A percentile compares a stretch with the other conserved stretches of the same genome.
phyloP scores from a whole-genome alignment of 2,329 filamentous ascomycete species.

The Emergomyces africanus region DNA sequence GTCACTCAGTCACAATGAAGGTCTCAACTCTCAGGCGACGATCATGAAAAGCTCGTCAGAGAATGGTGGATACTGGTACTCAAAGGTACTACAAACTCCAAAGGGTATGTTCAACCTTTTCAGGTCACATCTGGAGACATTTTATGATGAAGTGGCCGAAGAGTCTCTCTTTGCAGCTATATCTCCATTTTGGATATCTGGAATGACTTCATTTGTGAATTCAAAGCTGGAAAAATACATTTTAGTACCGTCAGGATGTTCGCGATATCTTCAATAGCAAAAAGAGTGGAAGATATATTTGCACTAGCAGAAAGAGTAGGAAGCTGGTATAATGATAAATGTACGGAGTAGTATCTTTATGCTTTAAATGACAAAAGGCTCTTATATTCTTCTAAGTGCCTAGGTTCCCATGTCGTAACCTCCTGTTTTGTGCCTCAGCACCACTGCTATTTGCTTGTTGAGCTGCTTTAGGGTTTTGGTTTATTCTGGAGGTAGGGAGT shows the following conservation, averaged over 20 bases:
- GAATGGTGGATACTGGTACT: constrained; percentile 7
- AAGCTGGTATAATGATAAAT: too few species aligned
- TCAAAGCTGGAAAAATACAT: constrained; percentile 1
- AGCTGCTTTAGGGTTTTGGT: background rate
- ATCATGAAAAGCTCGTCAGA: constrained; percentile 1
- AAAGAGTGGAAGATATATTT: background rate
- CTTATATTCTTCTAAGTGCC: background rate
- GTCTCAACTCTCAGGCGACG: background rate
- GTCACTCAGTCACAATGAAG: background rate
- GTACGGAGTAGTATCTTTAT: too few species aligned
- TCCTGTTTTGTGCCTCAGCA: background rate
- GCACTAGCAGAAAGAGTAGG: background rate
- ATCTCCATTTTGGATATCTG: constrained; percentile 6
- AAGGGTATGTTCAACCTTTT: constrained; percentile 6
- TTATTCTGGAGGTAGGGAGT: too few species aligned
- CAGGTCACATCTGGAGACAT: background rate
- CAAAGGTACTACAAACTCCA: constrained; percentile 2
- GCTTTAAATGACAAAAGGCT: too few species aligned
- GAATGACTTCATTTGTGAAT: constrained; percentile 8
- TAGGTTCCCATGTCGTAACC: background rate
- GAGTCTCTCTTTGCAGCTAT: background rate
- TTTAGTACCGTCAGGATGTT: constrained; percentile 6
- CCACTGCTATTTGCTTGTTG: constrained; percentile 5
- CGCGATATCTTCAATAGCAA: constrained; percentile 4
- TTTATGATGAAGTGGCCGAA: background rate